These are phyloP conservation scores for Hypholoma fasciculare DNA, from an alignment of 768 basidiomycete genomes.

Conservation along the genomic window DNA sequence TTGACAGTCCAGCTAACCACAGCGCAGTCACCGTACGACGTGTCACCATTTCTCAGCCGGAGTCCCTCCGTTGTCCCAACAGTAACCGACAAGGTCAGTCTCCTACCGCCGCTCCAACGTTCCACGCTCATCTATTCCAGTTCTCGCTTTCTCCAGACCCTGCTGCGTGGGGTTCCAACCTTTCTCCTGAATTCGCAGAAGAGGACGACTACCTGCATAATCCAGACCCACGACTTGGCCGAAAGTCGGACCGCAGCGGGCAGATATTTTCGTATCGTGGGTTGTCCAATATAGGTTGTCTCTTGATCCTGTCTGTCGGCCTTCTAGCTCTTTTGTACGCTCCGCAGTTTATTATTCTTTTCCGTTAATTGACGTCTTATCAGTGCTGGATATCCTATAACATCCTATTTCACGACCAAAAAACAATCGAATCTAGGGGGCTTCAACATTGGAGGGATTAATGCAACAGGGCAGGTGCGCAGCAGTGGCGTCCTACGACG, in stretches of 20 bases:
- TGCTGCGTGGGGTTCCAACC: constrained; percentile 66
- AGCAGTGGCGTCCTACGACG: neutral
- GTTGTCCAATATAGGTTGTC: constrained; percentile 69
- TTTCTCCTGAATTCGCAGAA: constrained; percentile 57
- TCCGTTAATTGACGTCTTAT: neutral
- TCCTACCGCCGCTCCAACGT: neutral
- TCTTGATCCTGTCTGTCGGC: constrained; percentile 53
- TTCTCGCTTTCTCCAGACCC: constrained; percentile 78
- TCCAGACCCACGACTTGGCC: constrained; percentile 65
- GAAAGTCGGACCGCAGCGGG: constrained; percentile 43
- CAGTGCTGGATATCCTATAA: constrained; percentile 66
- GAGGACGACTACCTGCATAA: constrained; percentile 75
- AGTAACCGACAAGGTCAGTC: constrained; percentile 58
- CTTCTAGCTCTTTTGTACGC: constrained; percentile 63
- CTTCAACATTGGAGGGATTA: constrained; percentile 78
- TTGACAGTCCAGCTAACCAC: neutral
- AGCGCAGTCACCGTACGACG: constrained; percentile 13
- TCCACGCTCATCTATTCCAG: constrained; percentile 31
- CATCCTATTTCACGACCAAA: constrained; percentile 53
- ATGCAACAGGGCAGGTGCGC: constrained; percentile 68
- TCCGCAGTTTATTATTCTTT: constrained; percentile 1
- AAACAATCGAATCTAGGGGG: constrained; percentile 52
- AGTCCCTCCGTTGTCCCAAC: constrained; percentile 27
- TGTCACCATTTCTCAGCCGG: constrained; percentile 7
- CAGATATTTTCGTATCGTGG: constrained; percentile 70